A percentile compares a stretch with the other conserved stretches of the same genome.
These are phyloP conservation scores for Limtongozyma cylindracea DNA, from an alignment of 805 yeast species.

Conservation along the genomic window DNA sequence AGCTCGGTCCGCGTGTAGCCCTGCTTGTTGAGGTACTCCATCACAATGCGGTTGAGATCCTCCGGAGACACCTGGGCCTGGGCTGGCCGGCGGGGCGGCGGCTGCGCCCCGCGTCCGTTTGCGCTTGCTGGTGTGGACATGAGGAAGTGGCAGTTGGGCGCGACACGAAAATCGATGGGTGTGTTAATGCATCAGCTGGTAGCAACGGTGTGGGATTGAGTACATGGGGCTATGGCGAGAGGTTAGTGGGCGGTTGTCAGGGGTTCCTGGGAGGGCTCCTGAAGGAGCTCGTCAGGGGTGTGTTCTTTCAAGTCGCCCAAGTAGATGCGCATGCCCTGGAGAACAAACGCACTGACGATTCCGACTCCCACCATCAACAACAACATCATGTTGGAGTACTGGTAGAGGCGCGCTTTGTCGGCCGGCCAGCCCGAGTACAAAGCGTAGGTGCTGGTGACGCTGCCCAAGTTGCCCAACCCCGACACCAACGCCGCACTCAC, in stretches of 20 bases:
- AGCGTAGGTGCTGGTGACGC: conserved; percentile 71
- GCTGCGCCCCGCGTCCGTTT: too few species aligned
- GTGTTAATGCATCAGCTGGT: too few species aligned
- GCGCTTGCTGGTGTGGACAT: too few species aligned
- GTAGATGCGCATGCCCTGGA: conserved; percentile 8
- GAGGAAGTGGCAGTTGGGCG: too few species aligned
- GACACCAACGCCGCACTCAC: conserved; percentile 64
- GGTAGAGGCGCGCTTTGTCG: conserved; percentile 32
- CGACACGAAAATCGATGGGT: too few species aligned
- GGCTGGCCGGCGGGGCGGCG: too few species aligned
- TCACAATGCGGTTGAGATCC: conserved; percentile 74
- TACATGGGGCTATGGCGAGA: too few species aligned
- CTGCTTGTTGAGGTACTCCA: conserved; percentile 79
- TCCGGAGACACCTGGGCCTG: conserved; percentile 44
- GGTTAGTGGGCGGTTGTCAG: too few species aligned
- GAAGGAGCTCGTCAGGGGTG: too few species aligned
- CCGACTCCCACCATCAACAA: conserved; percentile 55
- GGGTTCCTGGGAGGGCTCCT: too few species aligned
- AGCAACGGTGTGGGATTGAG: too few species aligned
- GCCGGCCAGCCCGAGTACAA: conserved; percentile 74
- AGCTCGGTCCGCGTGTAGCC: conserved; percentile 92
- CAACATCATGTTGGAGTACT: conserved; percentile 64
- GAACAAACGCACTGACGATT: conserved; percentile 18
- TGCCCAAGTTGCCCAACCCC: conserved; percentile 72
- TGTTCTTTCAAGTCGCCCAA: conserved; percentile 5